A percentile compares a stretch with the other conserved stretches of the same genome.
Conservation (phyloP, 2,329 filamentous ascomycete species). For the Mycosphaerella arachidis region DNA sequence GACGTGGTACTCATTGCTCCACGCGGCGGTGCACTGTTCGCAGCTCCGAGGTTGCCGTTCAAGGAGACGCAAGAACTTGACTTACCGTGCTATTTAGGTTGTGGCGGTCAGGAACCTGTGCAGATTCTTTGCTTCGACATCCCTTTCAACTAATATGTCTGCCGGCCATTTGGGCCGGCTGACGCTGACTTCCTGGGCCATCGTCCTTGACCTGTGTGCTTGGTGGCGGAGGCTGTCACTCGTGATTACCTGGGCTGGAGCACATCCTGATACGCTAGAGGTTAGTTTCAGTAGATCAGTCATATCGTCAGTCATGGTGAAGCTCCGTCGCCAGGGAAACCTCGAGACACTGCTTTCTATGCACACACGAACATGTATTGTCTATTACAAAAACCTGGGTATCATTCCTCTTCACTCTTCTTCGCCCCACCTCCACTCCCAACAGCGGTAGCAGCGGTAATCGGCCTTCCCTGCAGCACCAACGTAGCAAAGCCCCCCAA, state of each 20-base stretch:
- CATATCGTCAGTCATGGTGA: too few species aligned
- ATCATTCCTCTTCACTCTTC: not conserved
- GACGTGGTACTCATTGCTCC: too few species aligned
- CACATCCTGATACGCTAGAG: too few species aligned
- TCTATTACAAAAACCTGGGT: not conserved
- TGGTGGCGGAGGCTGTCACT: not conserved
- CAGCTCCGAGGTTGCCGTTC: not conserved
- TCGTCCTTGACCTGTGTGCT: not conserved
- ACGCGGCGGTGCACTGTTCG: not conserved
- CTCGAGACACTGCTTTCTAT: not conserved
- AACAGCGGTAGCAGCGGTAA: not conserved
- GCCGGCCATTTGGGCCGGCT: not conserved
- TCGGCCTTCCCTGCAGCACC: constrained; percentile 5
- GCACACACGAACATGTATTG: not conserved
- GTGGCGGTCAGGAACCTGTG: not conserved
- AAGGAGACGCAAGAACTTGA: not conserved
- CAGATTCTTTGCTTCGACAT: not conserved
- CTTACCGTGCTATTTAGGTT: not conserved
- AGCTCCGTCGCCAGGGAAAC: not conserved
- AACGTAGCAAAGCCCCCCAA: constrained; percentile 44
- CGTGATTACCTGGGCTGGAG: too few species aligned
- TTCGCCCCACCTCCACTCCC: not conserved
- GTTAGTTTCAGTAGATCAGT: too few species aligned
- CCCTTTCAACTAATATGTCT: not conserved
- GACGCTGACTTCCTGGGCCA: not conserved